Evolutionary conservation across 305 asterid genomes (phyloP).

Genomic region (Fraxinus latifolia): DNA sequence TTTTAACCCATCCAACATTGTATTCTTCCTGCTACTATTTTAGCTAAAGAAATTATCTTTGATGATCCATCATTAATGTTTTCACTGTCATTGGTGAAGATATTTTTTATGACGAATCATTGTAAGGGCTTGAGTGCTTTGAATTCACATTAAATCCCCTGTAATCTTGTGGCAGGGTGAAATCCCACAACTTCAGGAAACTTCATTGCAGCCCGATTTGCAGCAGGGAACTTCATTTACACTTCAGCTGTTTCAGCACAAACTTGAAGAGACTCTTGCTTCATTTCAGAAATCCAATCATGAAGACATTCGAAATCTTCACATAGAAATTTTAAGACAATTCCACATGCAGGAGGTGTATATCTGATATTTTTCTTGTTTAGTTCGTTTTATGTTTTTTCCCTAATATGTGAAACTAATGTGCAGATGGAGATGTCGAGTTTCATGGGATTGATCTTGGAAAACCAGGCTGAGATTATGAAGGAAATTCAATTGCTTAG

Average conservation of each 20-base stretch:
- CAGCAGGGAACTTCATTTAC: slow-evolving; percentile 84
- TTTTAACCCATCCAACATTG: background rate
- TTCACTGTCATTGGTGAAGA: background rate
- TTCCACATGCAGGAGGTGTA: slow-evolving; percentile 92
- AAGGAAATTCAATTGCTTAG: background rate
- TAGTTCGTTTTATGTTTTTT: background rate
- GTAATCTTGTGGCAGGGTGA: slow-evolving; percentile 54
- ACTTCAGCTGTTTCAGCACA: slow-evolving; percentile 85
- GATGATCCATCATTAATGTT: slow-evolving; percentile 3
- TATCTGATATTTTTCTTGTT: background rate
- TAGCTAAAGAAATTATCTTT: slow-evolving; percentile 1
- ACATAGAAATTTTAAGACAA: slow-evolving; percentile 76
- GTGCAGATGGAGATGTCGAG: slow-evolving; percentile 5
- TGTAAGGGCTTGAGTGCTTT: slow-evolving; percentile 12
- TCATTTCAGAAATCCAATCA: slow-evolving; percentile 86
- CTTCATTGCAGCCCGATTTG: slow-evolving; percentile 44
- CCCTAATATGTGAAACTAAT: slow-evolving; percentile 19
- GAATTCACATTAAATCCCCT: slow-evolving; percentile 9
- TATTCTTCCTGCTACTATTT: slow-evolving; percentile 20
- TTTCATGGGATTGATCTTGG: slow-evolving; percentile 6
- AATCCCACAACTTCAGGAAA: slow-evolving; percentile 38
- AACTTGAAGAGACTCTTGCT: slow-evolving; percentile 82
- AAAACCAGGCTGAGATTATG: slow-evolving; percentile 14
- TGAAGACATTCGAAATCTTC: slow-evolving; percentile 87
- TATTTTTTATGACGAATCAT: background rate